These are phyloP conservation scores for Penicillium janthinellum DNA, from an alignment of 2,329 filamentous ascomycete species.

Conservation along the genomic window DNA sequence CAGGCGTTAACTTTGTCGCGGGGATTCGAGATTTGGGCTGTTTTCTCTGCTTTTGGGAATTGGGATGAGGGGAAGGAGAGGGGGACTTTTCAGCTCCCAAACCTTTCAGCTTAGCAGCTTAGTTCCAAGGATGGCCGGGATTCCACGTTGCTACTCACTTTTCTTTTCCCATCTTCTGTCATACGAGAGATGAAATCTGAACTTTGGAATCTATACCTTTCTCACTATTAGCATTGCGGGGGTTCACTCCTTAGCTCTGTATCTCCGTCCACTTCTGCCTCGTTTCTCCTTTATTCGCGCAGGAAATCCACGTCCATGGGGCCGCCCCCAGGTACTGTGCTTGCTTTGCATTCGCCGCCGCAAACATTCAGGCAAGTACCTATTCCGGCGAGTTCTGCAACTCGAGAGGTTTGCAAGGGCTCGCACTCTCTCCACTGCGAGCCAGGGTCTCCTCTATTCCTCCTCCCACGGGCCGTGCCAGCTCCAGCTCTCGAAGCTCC, in stretches of 20 bases:
- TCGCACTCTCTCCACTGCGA: neutral
- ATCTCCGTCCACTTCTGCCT: neutral
- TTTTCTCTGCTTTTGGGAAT: conserved; percentile 1
- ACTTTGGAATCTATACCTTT: neutral
- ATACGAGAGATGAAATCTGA: conserved; percentile 9
- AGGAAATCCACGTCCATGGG: neutral
- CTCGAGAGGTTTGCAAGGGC: neutral
- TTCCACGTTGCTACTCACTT: conserved; percentile 6
- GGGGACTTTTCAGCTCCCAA: neutral
- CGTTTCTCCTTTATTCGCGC: neutral
- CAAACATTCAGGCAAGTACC: conserved; percentile 6
- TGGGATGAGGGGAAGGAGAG: neutral
- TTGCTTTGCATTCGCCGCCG: conserved; percentile 10
- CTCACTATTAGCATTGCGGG: neutral
- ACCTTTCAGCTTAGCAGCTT: neutral
- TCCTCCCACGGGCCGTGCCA: conserved; percentile 19
- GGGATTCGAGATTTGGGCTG: neutral
- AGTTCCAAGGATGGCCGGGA: conserved; percentile 7
- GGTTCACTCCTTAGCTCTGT: neutral
- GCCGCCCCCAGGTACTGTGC: neutral
- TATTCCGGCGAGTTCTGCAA: conserved; percentile 4
- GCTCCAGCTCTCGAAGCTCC: conserved; percentile 5
- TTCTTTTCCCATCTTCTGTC: neutral
- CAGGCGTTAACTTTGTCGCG: conserved; percentile 5
- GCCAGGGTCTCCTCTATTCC: neutral